Evolutionary conservation across 768 basidiomycete genomes (phyloP).

Genomic region (Lactarius deliciosus): DNA sequence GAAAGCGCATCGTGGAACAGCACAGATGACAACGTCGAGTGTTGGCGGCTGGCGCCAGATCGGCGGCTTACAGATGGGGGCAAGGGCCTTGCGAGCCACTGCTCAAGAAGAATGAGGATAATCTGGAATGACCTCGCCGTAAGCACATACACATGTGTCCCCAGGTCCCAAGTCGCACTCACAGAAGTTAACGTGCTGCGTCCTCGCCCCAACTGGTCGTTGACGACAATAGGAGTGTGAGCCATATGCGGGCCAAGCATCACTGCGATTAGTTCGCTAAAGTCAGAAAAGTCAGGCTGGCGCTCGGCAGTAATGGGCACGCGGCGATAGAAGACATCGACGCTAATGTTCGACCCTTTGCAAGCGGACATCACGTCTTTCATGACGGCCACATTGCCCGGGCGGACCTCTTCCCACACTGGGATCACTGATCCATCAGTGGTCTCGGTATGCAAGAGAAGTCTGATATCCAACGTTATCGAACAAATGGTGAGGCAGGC

Average conservation of each 20-base stretch:
- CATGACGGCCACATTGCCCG: slow-evolving; percentile 71
- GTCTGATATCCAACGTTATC: slow-evolving; percentile 40
- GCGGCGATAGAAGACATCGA: slow-evolving; percentile 74
- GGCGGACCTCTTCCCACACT: slow-evolving; percentile 87
- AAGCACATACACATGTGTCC: neutral
- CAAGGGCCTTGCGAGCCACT: slow-evolving; percentile 62
- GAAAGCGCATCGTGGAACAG: slow-evolving; percentile 37
- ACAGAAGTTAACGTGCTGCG: slow-evolving; percentile 90
- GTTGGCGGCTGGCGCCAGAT: slow-evolving; percentile 37
- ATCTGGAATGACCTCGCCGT: slow-evolving; percentile 46
- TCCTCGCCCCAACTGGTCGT: slow-evolving; percentile 93
- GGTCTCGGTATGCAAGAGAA: slow-evolving; percentile 89
- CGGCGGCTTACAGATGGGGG: slow-evolving; percentile 42
- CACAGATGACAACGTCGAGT: slow-evolving; percentile 47
- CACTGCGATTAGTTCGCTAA: slow-evolving; percentile 76
- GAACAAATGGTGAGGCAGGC: neutral
- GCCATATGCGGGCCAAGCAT: slow-evolving; percentile 66
- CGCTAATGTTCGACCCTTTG: slow-evolving; percentile 42
- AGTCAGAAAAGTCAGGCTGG: slow-evolving; percentile 69
- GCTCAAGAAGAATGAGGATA: slow-evolving; percentile 76
- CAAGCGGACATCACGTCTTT: slow-evolving; percentile 83
- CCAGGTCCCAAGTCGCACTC: slow-evolving; percentile 30
- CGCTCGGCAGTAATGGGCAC: slow-evolving; percentile 93
- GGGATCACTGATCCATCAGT: slow-evolving; percentile 86
- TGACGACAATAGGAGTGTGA: slow-evolving; percentile 83